Percentiles rank a stretch among this genome's conserved stretches.
Conservation (phyloP, 192 early-diverging fungal genomes). For the Backusella sp. region DNA sequence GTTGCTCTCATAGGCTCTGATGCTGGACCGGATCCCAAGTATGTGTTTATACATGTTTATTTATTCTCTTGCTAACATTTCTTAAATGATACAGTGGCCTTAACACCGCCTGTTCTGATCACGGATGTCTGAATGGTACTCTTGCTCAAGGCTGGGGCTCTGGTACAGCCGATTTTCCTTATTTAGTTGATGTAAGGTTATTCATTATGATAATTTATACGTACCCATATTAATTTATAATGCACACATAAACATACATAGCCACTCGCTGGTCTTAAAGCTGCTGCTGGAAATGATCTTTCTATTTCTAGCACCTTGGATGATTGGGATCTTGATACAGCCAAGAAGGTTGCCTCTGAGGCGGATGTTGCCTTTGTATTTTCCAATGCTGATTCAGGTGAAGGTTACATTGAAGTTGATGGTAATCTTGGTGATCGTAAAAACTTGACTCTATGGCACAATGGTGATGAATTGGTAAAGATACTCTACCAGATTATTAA, state of each 20-base stretch:
- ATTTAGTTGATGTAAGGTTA: conserved; percentile 22
- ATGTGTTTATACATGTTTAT: neutral
- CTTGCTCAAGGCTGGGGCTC: conserved; percentile 24
- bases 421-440: conserved; percentile 60
- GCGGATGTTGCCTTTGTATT: conserved; percentile 51
- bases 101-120: conserved; percentile 24
- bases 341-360: conserved; percentile 22
- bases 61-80: neutral
- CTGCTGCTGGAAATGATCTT: conserved; percentile 17
- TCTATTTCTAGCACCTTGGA: conserved; percentile 6
- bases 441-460: conserved; percentile 55
- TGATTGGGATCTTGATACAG: conserved; percentile 18
- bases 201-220: no score
- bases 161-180: conserved; percentile 27
- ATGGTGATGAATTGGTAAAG: conserved; percentile 52
- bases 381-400: conserved; percentile 29
- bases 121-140: conserved; percentile 18
- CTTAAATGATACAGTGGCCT: conserved; percentile 12
- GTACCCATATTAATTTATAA: no score
- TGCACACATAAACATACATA: neutral
- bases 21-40: conserved; percentile 18
- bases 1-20: conserved; percentile 32
- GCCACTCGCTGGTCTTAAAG: conserved; percentile 25
- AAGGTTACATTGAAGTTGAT: conserved; percentile 39
- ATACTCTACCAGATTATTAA: neutral